Conservation (phyloP, 495 filamentous ascomycete species). For the Haplographium delicatum region DNA sequence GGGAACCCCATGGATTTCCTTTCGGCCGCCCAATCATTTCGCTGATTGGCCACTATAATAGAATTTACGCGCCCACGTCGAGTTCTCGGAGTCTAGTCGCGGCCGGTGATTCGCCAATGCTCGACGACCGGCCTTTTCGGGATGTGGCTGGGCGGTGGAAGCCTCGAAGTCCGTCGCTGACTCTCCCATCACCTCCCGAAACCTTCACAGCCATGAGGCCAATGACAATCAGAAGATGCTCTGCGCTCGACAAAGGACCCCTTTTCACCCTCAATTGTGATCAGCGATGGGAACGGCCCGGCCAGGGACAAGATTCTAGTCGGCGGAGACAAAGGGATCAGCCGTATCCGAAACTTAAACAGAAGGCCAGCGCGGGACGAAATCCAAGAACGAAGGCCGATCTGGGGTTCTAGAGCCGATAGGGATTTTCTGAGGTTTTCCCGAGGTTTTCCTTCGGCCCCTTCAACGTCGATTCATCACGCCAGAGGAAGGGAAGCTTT, state of each 20-base stretch:
- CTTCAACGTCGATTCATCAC: too few species aligned
- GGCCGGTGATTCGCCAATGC: constrained; percentile 12
- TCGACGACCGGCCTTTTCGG: background rate
- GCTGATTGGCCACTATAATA: constrained; percentile 5
- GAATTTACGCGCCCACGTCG: constrained; percentile 16
- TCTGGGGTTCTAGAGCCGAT: too few species aligned
- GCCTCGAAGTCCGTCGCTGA: background rate
- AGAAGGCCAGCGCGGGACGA: too few species aligned
- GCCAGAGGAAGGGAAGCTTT: too few species aligned
- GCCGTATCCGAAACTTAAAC: background rate
- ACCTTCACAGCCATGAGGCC: background rate
- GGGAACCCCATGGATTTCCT: background rate
- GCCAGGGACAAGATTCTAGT: background rate
- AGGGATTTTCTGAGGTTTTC: too few species aligned
- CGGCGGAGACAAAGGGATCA: background rate
- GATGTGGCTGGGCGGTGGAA: too few species aligned
- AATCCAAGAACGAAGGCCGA: too few species aligned
- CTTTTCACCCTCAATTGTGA: constrained; percentile 2
- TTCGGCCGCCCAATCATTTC: background rate
- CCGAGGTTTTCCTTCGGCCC: too few species aligned
- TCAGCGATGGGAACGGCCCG: constrained; percentile 19
- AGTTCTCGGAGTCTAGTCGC: background rate
- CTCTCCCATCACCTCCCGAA: background rate
- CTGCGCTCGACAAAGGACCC: constrained; percentile 4
- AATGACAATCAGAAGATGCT: constrained; percentile 2